Base-by-base conservation (phyloP, 345 rosid genomes). In the Salix suchowensis region DNA sequence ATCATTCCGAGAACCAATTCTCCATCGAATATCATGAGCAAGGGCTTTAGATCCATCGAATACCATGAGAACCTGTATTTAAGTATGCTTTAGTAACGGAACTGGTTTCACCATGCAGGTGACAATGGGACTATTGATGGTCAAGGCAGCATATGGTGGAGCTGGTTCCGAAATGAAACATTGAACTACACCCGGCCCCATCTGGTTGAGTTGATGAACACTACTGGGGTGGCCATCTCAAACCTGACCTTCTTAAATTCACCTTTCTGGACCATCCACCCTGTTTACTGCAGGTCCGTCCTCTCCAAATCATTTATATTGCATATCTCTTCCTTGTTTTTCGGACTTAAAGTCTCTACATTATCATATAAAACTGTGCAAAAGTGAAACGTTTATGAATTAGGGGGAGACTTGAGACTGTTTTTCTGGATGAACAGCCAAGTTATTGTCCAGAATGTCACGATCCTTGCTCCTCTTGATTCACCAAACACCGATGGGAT, bases 401-500 rank as follows among this genome's bases (percentile, higher is more conserved):
- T 74, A 71, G 82, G 80, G 79, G 84, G 74, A 80, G 81, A 77
- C 77, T 74, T 85, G 82, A 81, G 78, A 81, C 58, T 85, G 77
- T 80, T 89, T 76, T 85, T 70, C 67, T 89, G 77, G 87, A 84
- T 82, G 83, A 83, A 88, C 93, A 96, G 99, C 84, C 87, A 91
- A 77, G 97, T 96, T 50, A 84, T 82, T 74, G 88, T 96, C 77
- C 92, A 87, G 80, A 91, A 93, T 77, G 87, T 96, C 79, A 93
- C 96, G 36, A 96, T 96, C 68, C 91, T 88, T 74, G 96, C 99
- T 81, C 99, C 99, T 74, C 91, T 89, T 77, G 93, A 91, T 50
- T 93, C 99, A 66, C 99, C 99, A 48, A 96, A 96, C 67, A 96
- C 99, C 16, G 98, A 93, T 60, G 99, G 99, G 71, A 88, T 96